Conservation (phyloP, 768 basidiomycete genomes). For the Cubamyces lactineus region DNA sequence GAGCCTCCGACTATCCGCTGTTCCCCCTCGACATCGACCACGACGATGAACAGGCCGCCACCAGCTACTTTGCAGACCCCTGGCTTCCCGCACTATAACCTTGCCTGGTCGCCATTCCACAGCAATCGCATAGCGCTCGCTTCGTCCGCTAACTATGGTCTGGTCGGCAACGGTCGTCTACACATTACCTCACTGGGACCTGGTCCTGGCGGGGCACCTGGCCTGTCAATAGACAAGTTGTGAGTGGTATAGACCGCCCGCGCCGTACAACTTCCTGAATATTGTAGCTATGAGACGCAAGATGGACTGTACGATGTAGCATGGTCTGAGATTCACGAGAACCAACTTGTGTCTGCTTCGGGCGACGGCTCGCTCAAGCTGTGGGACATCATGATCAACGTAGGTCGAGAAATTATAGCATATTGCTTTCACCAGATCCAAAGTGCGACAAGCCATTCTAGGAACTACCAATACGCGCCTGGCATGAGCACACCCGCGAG, state of each 20-base stretch:
- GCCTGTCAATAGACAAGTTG: conserved; percentile 66
- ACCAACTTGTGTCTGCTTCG: conserved; percentile 86
- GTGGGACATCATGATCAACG: conserved; percentile 89
- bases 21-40: conserved; percentile 9
- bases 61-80: conserved; percentile 69
- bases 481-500: conserved; percentile 94
- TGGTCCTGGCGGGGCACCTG: conserved; percentile 47
- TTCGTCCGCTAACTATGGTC: conserved; percentile 89
- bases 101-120: conserved; percentile 89
- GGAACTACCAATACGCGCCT: conserved; percentile 88
- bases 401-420: conserved; percentile 37
- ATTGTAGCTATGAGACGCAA: conserved; percentile 86
- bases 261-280: conserved; percentile 35
- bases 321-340: conserved; percentile 95
- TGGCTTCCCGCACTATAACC: conserved; percentile 80
- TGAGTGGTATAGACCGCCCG: conserved; percentile 40
- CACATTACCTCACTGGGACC: conserved; percentile 61
- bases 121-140: conserved; percentile 74
- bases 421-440: conserved; percentile 25
- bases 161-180: conserved; percentile 94
- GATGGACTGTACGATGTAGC: conserved; percentile 90
- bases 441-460: conserved; percentile 44
- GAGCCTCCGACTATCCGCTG: background rate
- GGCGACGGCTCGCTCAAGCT: conserved; percentile 90
- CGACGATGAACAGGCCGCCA: conserved; percentile 43